Conservation (phyloP, 2,329 filamentous ascomycete species). For the Verticillium alfalfae region DNA sequence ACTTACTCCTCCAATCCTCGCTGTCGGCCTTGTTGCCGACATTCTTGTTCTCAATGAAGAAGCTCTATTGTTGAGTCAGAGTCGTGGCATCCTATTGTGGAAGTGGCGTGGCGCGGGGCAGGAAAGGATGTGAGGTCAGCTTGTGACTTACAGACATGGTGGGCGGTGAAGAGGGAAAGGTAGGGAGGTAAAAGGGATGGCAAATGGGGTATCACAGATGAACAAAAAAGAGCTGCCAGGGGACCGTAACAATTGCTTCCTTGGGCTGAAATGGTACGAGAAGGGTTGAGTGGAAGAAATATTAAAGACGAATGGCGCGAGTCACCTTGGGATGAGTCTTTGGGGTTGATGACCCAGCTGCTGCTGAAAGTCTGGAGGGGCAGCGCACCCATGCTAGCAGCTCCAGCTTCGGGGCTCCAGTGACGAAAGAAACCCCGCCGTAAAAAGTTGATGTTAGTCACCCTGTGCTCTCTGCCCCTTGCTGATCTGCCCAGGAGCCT, state of each 20-base stretch:
- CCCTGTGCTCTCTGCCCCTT: neutral
- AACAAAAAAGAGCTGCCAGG: neutral
- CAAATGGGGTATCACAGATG: neutral
- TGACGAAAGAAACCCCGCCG: neutral
- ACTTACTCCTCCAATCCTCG: constrained; percentile 79
- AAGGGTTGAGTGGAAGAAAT: neutral
- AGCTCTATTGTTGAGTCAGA: constrained; percentile 38
- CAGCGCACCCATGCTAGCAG: neutral
- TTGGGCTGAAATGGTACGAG: neutral
- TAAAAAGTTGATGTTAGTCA: neutral
- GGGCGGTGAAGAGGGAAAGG: neutral
- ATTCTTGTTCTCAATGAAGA: constrained; percentile 74
- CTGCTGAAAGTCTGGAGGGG: neutral
- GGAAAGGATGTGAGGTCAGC: neutral
- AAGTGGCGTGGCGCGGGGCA: neutral
- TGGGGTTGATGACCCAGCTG: neutral
- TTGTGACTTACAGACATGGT: constrained; percentile 26
- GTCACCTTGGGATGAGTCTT: neutral
- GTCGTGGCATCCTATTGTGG: neutral
- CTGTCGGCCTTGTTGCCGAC: constrained; percentile 68
- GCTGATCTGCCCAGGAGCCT: too few species aligned
- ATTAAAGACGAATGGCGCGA: neutral
- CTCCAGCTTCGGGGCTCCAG: neutral
- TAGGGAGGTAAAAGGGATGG: neutral
- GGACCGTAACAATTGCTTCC: neutral